Percentiles rank a stretch among this genome's conserved stretches.
Conservation (phyloP, 1,139 yeast genomes). For the Ogataea hybrid region DNA sequence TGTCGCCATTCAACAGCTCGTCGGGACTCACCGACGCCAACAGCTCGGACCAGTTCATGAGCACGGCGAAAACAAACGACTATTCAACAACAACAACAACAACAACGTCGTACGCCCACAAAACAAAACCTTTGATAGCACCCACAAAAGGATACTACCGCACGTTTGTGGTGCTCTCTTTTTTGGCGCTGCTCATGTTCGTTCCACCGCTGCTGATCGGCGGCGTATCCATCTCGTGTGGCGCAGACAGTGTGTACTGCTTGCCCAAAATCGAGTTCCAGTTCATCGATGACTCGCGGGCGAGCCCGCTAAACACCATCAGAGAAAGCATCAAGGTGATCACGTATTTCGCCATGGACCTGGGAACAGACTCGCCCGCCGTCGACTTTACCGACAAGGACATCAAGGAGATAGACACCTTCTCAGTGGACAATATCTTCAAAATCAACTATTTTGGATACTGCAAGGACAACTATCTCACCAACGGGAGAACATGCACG, state of each 20-base stretch:
- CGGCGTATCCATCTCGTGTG: conserved; percentile 25
- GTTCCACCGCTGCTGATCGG: conserved; percentile 22
- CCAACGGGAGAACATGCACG: conserved; percentile 33
- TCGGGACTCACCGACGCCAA: conserved; percentile 7
- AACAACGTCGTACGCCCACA: conserved; percentile 7
- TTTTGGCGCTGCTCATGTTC: conserved; percentile 24
- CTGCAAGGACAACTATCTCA: conserved; percentile 38
- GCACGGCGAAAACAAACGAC: conserved; percentile 8
- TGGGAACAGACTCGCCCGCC: conserved; percentile 32
- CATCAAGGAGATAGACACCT: conserved; percentile 39
- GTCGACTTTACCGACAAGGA: conserved; percentile 17
- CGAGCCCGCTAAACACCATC: conserved; percentile 39
- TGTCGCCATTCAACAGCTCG: conserved; percentile 7
- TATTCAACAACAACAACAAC: conserved; percentile 4
- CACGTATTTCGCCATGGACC: conserved; percentile 56
- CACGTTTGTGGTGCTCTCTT: conserved; percentile 20
- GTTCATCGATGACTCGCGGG: conserved; percentile 37
- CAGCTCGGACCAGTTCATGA: conserved; percentile 9
- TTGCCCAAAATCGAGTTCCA: conserved; percentile 46
- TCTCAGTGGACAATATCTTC: conserved; percentile 41
- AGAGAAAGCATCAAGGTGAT: conserved; percentile 51
- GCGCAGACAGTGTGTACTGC: conserved; percentile 34
- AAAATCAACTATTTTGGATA: conserved; percentile 49
- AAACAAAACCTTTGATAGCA: conserved; percentile 7
- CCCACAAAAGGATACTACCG: conserved; percentile 19